Base-by-base conservation (phyloP, 2,329 filamentous ascomycete genomes). In the Colletotrichum gigasporum region DNA sequence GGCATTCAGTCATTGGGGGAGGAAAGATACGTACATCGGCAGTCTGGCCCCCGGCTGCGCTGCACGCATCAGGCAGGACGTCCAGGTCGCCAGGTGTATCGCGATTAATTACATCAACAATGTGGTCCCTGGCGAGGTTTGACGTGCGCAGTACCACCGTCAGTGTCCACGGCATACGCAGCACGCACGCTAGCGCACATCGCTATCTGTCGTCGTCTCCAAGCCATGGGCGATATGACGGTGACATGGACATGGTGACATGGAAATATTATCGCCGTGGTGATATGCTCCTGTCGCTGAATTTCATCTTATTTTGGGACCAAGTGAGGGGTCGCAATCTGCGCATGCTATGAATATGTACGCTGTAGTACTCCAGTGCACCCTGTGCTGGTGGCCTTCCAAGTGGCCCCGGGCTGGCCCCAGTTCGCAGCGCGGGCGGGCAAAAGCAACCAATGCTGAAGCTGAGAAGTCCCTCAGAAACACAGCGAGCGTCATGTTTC, bases 401-500 rank as follows among this genome's bases (percentile, higher is more conserved):
- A 56, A 44, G 59, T 8, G 42, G 35, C 44, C 53, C 53, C 51
- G 50, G 53, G 20, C 28, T 12, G 20, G 16, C n/a, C 34, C 30
- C 28, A 14, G 35, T 51, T 16, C 16, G 50, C 35, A 7, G 30
- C 30, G 7, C 6, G 30, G 12, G 51, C 26, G 18, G 32, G 22
- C 20, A 60, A 35, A 53, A 28, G 10, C 20, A 45, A 54, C 16
- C 8, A 42, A 18, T 16, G 8, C 14, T n/a, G 14, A 18, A 18
- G 9, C 5, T 30, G 11, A 12, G 22, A 2, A 35, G 14, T 48
- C 45, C 51, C 20, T 44, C 16, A 30, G 18, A 52, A 59, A 63
- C 54, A 54, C 20, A 39, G 42, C 28, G 50, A 34, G 56, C 56
- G 56, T 61, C 56, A 50, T 54, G 62, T 64, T 61, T 54, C 48